Conservation (phyloP, 176 grass and related monocot species). For the Triticum turgidum region DNA sequence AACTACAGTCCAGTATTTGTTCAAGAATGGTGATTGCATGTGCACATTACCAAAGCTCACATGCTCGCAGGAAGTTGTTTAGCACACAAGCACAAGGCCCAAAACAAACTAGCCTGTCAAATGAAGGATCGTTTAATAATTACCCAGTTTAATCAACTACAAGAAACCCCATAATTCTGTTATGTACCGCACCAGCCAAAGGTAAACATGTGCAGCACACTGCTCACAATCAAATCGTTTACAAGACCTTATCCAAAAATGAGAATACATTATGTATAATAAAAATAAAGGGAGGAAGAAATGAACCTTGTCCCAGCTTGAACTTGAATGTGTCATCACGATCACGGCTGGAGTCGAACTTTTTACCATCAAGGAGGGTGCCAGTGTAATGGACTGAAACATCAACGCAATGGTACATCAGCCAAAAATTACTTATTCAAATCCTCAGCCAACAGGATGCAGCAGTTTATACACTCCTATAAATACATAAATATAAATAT, state of each 20-base stretch:
- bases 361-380: constrained; percentile 93
- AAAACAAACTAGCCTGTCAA: neutral
- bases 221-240: neutral
- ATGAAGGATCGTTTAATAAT: neutral
- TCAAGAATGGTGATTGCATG: neutral
- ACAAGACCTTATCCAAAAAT: neutral
- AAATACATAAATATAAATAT: no score
- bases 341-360: constrained; percentile 95
- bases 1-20: neutral
- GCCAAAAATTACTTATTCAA: neutral
- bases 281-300: neutral
- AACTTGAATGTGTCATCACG: constrained; percentile 84
- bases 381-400: constrained; percentile 95
- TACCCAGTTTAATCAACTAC: neutral
- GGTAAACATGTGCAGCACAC: neutral
- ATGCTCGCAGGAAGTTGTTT: no score
- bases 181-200: neutral
- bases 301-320: constrained; percentile 88
- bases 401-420: constrained; percentile 23
- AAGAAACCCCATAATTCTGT: neutral
- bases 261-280: neutral
- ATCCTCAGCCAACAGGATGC: neutral
- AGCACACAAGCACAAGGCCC: neutral
- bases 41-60: neutral
- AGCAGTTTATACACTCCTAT: no score